Percentiles rank a stretch among this genome's conserved stretches.
These are phyloP conservation scores for Aulographum hederae DNA, from an alignment of 2,329 filamentous ascomycete species.

Conservation along the genomic window DNA sequence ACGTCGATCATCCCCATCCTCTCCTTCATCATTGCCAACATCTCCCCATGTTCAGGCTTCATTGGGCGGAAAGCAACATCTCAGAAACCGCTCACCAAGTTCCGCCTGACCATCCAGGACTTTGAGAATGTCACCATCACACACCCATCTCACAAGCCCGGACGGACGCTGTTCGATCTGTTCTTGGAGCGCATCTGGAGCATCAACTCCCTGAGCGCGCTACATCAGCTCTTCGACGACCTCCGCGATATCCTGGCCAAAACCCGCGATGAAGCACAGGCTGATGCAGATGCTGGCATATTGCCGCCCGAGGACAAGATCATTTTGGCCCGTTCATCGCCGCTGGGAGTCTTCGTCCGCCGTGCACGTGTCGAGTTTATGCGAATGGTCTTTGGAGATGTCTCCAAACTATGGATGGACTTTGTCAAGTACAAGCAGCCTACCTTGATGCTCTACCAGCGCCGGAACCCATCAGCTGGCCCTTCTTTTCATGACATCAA, in stretches of 20 bases:
- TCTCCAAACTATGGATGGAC: conserved; percentile 59
- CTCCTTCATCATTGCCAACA: conserved; percentile 57
- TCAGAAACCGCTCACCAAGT: conserved; percentile 14
- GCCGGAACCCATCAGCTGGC: conserved; percentile 12
- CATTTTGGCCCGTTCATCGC: conserved; percentile 49
- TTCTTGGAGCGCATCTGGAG: conserved; percentile 70
- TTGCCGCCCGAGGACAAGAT: conserved; percentile 9
- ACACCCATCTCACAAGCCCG: conserved; percentile 51
- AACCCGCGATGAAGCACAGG: conserved; percentile 34
- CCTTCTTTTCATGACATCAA: conserved; percentile 40
- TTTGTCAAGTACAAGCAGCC: conserved; percentile 69
- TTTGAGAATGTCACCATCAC: conserved; percentile 28
- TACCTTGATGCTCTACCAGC: conserved; percentile 42
- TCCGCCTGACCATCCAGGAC: conserved; percentile 16
- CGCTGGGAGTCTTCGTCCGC: conserved; percentile 65
- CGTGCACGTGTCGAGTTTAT: conserved; percentile 64
- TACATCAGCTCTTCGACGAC: conserved; percentile 58
- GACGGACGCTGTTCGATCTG: conserved; percentile 70
- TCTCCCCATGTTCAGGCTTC: conserved; percentile 25
- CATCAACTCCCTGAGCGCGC: conserved; percentile 61
- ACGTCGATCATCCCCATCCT: conserved; percentile 57
- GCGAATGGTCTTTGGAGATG: conserved; percentile 62
- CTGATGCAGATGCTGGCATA: conserved; percentile 3
- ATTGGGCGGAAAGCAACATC: conserved; percentile 9
- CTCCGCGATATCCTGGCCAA: conserved; percentile 41